Base-by-base conservation (phyloP, 2,329 filamentous ascomycete species). In the Parasarocladium wereldwijsianum region DNA sequence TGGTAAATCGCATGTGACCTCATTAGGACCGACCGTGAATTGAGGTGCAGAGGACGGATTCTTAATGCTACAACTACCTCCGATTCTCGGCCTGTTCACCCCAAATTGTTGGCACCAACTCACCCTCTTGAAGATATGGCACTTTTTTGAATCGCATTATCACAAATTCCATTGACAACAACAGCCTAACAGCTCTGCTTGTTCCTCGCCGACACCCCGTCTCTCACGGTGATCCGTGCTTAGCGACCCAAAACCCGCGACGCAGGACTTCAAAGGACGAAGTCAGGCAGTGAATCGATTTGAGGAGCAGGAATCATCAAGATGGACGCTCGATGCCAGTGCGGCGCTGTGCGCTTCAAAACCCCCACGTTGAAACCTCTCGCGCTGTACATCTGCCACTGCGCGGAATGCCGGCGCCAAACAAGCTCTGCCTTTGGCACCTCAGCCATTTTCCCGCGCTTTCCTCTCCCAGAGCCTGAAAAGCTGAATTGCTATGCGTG, bases 301-400 rank as follows among this genome's bases (percentile, higher is more conserved):
- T 21, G 12, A 32, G 9, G 13, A 24, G 18, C n/a, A 26, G 23
- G 23, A 29, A 16, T 16, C 29, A 20, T 16, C 32, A 42, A 15
- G 26, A 75, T 75, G 70, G 60, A 75, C 32, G 67, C 60, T 17
- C 54, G 55, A 31, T 80, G 76, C 45, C 71, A 79, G 47, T 83
- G 77, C 55, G 70, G 71, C 31, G 52, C 63, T 11, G 62, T 80
- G 31, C 43, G 46, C 21, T 81, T 81, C 57, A 66, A 57, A 37
- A 78, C 74, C 17, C 72, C 76, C 1, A 51, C 65, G 1, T 49
- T 60, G 4, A 57, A 64, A 34, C 76, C 76, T 1, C 51, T 77
- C 24, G 66, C 65, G n/a, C 54, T 80, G 29, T 81, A 76, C 49
- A 70, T 80, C 45, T 82, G 76, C 52, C 77, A 81, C 53, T 82